phyloP scores from a whole-genome alignment of 768 basidiomycete species.

The Tubosaeta sp. region DNA sequence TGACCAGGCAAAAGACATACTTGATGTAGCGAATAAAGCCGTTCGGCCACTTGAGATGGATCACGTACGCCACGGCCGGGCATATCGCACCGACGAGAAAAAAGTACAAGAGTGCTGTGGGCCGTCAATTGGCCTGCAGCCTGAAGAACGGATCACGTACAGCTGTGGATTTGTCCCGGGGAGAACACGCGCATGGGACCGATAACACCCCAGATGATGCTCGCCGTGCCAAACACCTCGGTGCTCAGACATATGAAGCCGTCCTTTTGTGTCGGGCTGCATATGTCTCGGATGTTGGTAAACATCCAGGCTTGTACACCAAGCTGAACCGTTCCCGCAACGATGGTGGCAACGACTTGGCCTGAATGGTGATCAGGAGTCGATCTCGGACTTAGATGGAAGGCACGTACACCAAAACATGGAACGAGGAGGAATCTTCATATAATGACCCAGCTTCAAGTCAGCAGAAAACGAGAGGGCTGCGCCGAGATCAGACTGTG shows the following conservation, averaged over 20 bases:
- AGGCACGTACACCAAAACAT: conserved; percentile 51
- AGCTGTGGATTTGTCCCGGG: conserved; percentile 55
- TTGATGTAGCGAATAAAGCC: conserved; percentile 60
- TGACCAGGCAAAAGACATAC: conserved; percentile 31
- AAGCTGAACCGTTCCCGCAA: conserved; percentile 65
- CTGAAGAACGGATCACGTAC: conserved; percentile 13
- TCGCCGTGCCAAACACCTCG: conserved; percentile 74
- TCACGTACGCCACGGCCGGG: conserved; percentile 52
- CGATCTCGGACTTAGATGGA: neutral
- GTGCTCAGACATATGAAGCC: conserved; percentile 70
- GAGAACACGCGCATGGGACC: conserved; percentile 73
- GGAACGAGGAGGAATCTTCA: conserved; percentile 3
- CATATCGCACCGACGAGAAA: conserved; percentile 72
- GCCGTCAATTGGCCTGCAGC: neutral
- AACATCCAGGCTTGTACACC: conserved; percentile 65
- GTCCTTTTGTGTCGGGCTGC: conserved; percentile 30
- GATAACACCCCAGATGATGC: conserved; percentile 79
- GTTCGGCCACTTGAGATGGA: conserved; percentile 59
- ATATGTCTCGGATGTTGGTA: conserved; percentile 34
- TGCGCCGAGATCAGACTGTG: neutral
- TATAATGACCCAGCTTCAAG: neutral
- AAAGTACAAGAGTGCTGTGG: conserved; percentile 52
- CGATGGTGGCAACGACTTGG: conserved; percentile 59
- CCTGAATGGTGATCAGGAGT: conserved; percentile 1
- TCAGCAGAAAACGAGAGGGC: neutral